Evolutionary conservation across 192 early-diverging fungal genomes (phyloP), one percentile per base, ranked within the genome.

Genomic region (Backusella psychrophila): DNA sequence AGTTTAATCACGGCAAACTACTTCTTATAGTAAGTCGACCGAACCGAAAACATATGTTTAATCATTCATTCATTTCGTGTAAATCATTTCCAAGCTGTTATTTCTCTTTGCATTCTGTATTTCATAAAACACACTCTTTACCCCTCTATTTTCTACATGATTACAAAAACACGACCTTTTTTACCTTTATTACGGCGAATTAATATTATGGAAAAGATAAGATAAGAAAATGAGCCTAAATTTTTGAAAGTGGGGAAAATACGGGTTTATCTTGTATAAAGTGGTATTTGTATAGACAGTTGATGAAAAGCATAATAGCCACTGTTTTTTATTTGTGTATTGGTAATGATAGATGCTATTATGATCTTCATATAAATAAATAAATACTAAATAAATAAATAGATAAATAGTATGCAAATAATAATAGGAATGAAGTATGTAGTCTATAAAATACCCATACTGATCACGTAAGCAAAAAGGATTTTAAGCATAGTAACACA

Each of bases 211-310:
- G 9, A 56, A 59, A 59, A 59, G 9, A 26, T 3, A 12, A 59
- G 53, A 59, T 59, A 59, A 59, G 53, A 23, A 59, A 59, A 59
- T 59, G 53, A 59, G 21, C 6, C 53, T 59, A 59, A 59, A 59
- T 11, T 59, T 33, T 59, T 23, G 21, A 59, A 59, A 29, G 8
- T 21, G 46, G 56, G 56, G 29, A 63, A 63, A 63, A 26, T 12
- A 63, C 56, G 56, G 56, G 56, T 63, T 63, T 26, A 63, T 63
- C 23, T 63, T 63, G 56, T 26, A 63, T 63, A 63, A 63, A 12
- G 29, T 63, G 56, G 56, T 49, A 49, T 49, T 49, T 49, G 46
- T 49, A n/a, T n/a, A 49, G 12, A 49, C n/a, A n/a, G 19, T 19
- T n/a, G 46, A 49, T n/a, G 19, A n/a, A 49, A 49, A 49, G 17